Evolutionary conservation across 176 grass and related monocot species (phyloP).

Genomic region (Microstegium vimineum): DNA sequence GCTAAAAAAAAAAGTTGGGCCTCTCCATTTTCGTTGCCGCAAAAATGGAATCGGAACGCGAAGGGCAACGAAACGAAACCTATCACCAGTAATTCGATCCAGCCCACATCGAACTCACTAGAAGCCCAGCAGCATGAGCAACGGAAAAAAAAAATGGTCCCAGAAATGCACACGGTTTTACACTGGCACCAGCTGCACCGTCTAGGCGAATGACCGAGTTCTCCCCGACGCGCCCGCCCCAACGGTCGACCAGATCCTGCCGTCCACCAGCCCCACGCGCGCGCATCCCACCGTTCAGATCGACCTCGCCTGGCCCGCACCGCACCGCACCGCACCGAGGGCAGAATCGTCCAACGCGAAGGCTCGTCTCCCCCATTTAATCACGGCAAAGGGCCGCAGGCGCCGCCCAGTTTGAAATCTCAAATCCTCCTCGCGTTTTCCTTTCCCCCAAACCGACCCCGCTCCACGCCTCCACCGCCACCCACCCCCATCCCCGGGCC

Average conservation of each 20-base stretch:
- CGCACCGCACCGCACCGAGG: conserved; percentile 11
- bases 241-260: conserved; percentile 13
- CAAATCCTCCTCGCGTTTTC: not conserved
- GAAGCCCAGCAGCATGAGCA: not conserved
- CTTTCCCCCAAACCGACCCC: not conserved
- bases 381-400: not conserved
- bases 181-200: not conserved
- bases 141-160: not conserved
- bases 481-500: not conserved
- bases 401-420: conserved; percentile 35
- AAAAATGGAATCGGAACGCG: not conserved
- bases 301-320: not conserved
- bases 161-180: not conserved
- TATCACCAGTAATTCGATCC: not conserved
- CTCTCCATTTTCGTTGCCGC: not conserved
- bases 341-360: conserved; percentile 8
- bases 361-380: conserved; percentile 6
- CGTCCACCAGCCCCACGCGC: not conserved
- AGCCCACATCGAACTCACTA: not conserved
- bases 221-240: not conserved
- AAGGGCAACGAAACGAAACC: not conserved
- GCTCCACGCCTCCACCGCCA: not conserved
- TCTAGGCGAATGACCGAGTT: not conserved
- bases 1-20: too few species aligned
- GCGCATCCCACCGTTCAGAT: not conserved